These are phyloP conservation scores for Alternaria ventricosa DNA, from an alignment of 2,329 filamentous ascomycete species.

Conservation along the genomic window DNA sequence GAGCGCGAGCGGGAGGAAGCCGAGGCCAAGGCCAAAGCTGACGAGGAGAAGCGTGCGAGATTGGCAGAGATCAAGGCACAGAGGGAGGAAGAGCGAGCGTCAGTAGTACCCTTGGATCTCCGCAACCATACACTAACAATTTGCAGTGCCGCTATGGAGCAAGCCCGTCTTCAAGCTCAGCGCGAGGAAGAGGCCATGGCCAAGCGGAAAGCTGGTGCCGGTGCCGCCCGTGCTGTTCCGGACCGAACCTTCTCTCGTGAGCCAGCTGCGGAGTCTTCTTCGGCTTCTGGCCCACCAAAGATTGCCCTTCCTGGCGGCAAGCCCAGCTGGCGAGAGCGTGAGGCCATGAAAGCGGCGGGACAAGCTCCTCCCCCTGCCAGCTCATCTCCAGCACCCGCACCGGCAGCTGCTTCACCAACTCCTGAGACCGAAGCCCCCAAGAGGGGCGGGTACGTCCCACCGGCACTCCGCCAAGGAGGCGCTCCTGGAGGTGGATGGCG, in stretches of 20 bases:
- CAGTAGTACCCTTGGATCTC: constrained; percentile 39
- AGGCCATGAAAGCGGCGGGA: constrained; percentile 58
- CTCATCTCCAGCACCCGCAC: constrained; percentile 43
- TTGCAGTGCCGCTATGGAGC: constrained; percentile 66
- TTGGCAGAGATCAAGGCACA: constrained; percentile 73
- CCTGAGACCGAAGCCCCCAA: constrained; percentile 46
- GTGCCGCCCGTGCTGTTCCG: constrained; percentile 32
- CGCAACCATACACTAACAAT: constrained; percentile 43
- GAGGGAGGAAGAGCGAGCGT: constrained; percentile 66
- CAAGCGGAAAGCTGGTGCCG: constrained; percentile 60
- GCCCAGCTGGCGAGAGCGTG: constrained; percentile 76
- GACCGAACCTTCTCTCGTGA: constrained; percentile 41
- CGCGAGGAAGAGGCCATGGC: constrained; percentile 89
- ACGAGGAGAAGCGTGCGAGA: constrained; percentile 79
- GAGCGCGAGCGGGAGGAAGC: constrained; percentile 82
- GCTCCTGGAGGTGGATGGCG: constrained; percentile 46
- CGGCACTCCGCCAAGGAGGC: constrained; percentile 49
- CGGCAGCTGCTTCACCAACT: constrained; percentile 38
- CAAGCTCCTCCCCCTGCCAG: constrained; percentile 37
- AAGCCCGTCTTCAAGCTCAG: constrained; percentile 71
- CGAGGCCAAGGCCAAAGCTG: constrained; percentile 79
- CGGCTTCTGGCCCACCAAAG: constrained; percentile 63
- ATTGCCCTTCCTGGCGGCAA: constrained; percentile 68
- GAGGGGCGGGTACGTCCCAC: constrained; percentile 55
- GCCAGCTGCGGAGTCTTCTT: constrained; percentile 43